Evolutionary conservation across 352 stramenopile genomes (phyloP).

Genomic region (Globisporangium nagaii): DNA sequence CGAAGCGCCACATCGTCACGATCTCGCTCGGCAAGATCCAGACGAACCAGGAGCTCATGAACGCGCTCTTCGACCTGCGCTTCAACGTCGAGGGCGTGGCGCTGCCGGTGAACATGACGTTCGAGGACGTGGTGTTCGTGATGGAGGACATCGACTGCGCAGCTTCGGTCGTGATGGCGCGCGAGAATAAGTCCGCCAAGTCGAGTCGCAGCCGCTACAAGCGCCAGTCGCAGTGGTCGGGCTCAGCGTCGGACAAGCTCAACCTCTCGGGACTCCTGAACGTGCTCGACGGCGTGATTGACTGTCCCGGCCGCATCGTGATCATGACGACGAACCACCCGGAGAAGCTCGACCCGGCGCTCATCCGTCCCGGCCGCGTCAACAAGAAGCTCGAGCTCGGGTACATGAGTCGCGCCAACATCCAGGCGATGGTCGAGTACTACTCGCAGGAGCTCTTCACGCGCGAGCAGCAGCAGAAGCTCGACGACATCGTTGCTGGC

Average conservation of each 20-base stretch:
- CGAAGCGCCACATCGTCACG: constrained; percentile 69
- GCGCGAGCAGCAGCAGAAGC: constrained; percentile 7
- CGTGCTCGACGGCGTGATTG: constrained; percentile 88
- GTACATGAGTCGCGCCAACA: constrained; percentile 44
- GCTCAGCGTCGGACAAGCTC: constrained; percentile 51
- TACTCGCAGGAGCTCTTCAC: constrained; percentile 40
- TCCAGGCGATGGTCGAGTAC: constrained; percentile 66
- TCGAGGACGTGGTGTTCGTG: constrained; percentile 88
- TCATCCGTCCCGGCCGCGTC: constrained; percentile 87
- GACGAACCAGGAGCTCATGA: constrained; percentile 80
- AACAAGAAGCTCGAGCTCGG: constrained; percentile 83
- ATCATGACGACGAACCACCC: constrained; percentile 94
- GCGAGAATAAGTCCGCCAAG: constrained; percentile 9
- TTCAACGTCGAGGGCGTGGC: constrained; percentile 59
- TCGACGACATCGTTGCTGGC: constrained; percentile 11
- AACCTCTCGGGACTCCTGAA: constrained; percentile 85
- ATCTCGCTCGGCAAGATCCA: constrained; percentile 72
- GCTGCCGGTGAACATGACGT: constrained; percentile 55
- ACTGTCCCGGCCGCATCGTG: constrained; percentile 85
- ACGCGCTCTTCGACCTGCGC: constrained; percentile 77
- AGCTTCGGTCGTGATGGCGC: constrained; percentile 63
- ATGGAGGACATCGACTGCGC: constrained; percentile 89
- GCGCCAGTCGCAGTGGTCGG: constrained; percentile 6
- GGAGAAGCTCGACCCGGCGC: constrained; percentile 89
- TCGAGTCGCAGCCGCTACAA: background rate